Percentiles rank a stretch among this genome's conserved stretches.
These are phyloP conservation scores for Fusarium lateritium DNA, from an alignment of 2,329 filamentous ascomycete genomes.

Conservation along the genomic window DNA sequence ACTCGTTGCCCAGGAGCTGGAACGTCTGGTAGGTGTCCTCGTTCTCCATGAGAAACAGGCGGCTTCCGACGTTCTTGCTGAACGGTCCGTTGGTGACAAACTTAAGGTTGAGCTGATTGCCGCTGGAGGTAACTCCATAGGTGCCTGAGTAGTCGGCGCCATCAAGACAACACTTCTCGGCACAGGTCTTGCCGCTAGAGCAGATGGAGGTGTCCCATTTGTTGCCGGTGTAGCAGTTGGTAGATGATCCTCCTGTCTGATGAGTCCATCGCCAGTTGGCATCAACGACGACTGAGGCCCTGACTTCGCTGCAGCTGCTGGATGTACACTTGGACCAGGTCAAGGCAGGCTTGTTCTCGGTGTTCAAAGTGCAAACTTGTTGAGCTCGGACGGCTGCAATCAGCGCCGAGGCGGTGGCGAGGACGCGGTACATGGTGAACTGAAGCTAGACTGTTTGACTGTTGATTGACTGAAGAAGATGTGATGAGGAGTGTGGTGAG, in stretches of 20 bases:
- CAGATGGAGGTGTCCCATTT: conserved; percentile 60
- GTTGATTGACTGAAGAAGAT: conserved; percentile 26
- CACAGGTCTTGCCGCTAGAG: conserved; percentile 60
- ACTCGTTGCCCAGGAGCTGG: conserved; percentile 76
- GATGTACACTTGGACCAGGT: conserved; percentile 68
- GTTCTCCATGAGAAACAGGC: conserved; percentile 75
- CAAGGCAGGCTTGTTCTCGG: conserved; percentile 68
- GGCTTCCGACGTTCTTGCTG: conserved; percentile 65
- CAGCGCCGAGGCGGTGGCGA: conserved; percentile 50
- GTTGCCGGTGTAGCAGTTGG: conserved; percentile 72
- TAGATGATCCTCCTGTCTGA: conserved; percentile 56
- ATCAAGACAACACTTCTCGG: conserved; percentile 66
- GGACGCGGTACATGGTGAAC: conserved; percentile 50
- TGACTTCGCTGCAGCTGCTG: conserved; percentile 65
- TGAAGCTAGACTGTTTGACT: conserved; percentile 28
- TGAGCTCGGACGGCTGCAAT: conserved; percentile 59
- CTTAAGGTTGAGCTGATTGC: conserved; percentile 67
- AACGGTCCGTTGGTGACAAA: conserved; percentile 68
- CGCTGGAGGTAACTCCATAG: conserved; percentile 68
- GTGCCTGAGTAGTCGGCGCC: conserved; percentile 67
- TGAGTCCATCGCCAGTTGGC: conserved; percentile 76
- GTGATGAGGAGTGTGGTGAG: conserved; percentile 31
- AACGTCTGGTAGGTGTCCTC: conserved; percentile 76
- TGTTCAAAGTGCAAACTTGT: conserved; percentile 62
- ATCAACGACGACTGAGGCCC: conserved; percentile 69